These are phyloP conservation scores for Plectosphaerella sp. DNA, from an alignment of 2,329 filamentous ascomycete species.

Conservation along the genomic window DNA sequence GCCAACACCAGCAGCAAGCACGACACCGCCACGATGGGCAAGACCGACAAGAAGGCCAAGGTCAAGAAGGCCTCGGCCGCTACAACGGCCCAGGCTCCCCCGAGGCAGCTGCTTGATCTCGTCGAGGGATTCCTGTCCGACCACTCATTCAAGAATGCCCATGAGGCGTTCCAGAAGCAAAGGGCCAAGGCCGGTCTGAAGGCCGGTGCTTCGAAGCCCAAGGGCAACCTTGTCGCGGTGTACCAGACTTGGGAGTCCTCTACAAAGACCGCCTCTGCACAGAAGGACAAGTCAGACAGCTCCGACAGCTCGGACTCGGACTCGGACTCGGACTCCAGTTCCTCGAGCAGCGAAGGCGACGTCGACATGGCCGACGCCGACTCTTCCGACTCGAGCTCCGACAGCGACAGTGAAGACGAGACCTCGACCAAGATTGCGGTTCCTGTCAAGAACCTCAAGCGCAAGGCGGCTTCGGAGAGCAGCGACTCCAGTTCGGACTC, in stretches of 20 bases:
- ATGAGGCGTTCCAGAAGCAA: conserved; percentile 60
- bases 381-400: conserved; percentile 17
- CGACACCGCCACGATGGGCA: conserved; percentile 26
- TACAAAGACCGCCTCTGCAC: conserved; percentile 15
- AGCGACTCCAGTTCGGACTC: conserved; percentile 21
- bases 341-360: conserved; percentile 30
- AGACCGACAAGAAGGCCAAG: conserved; percentile 10
- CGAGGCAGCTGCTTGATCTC: conserved; percentile 60
- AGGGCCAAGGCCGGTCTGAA: conserved; percentile 48
- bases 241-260: conserved; percentile 45
- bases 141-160: conserved; percentile 59
- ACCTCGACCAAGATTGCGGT: conserved; percentile 1
- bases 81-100: conserved; percentile 31
- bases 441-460: conserved; percentile 28
- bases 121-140: conserved; percentile 63
- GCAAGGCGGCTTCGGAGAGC: conserved; percentile 28
- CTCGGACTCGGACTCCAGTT: conserved; percentile 22
- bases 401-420: conserved; percentile 10
- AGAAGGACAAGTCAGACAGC: conserved; percentile 10
- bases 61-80: conserved; percentile 13
- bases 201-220: conserved; percentile 18
- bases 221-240: conserved; percentile 42
- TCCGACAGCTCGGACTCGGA: conserved; percentile 13
- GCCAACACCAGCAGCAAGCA: neutral
- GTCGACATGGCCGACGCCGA: conserved; percentile 44